Evolutionary conservation across 352 stramenopile genomes (phyloP).

Genomic region (Albugo candida): DNA sequence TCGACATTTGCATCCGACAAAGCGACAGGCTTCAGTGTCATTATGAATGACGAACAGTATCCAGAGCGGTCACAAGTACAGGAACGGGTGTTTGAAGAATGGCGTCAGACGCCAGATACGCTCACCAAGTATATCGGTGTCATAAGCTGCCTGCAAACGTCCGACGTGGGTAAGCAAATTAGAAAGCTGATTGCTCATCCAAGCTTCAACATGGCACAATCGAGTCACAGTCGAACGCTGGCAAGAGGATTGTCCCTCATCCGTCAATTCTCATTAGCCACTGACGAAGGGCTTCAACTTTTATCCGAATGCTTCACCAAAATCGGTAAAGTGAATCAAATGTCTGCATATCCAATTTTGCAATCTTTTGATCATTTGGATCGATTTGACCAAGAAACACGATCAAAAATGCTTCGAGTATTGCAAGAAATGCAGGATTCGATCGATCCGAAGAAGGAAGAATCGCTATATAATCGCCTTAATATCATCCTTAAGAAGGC

Average conservation of each 20-base stretch:
- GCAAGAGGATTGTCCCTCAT: slow-evolving; percentile 47
- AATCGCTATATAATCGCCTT: slow-evolving; percentile 72
- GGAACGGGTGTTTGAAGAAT: slow-evolving; percentile 45
- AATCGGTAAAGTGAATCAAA: slow-evolving; percentile 74
- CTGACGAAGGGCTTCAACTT: slow-evolving; percentile 51
- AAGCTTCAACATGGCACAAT: slow-evolving; percentile 57
- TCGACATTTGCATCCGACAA: slow-evolving; percentile 58
- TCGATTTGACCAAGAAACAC: slow-evolving; percentile 38
- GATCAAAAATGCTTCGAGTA: slow-evolving; percentile 24
- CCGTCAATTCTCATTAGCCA: slow-evolving; percentile 48
- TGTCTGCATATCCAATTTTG: slow-evolving; percentile 62
- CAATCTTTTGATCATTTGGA: slow-evolving; percentile 64
- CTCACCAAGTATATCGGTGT: slow-evolving; percentile 66
- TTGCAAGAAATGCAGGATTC: slow-evolving; percentile 52
- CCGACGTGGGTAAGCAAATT: slow-evolving; percentile 52
- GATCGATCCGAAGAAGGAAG: slow-evolving; percentile 64
- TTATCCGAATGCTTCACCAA: slow-evolving; percentile 52
- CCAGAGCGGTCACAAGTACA: slow-evolving; percentile 37
- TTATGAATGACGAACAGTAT: slow-evolving; percentile 41
- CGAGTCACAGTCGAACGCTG: slow-evolving; percentile 46
- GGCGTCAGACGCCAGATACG: slow-evolving; percentile 47
- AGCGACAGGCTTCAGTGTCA: slow-evolving; percentile 29
- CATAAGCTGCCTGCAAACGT: slow-evolving; percentile 38
- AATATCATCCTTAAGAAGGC: slow-evolving; percentile 74
- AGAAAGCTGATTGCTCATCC: slow-evolving; percentile 34